Conservation (phyloP, 495 filamentous ascomycete species). For the Neurospora sublineolata region DNA sequence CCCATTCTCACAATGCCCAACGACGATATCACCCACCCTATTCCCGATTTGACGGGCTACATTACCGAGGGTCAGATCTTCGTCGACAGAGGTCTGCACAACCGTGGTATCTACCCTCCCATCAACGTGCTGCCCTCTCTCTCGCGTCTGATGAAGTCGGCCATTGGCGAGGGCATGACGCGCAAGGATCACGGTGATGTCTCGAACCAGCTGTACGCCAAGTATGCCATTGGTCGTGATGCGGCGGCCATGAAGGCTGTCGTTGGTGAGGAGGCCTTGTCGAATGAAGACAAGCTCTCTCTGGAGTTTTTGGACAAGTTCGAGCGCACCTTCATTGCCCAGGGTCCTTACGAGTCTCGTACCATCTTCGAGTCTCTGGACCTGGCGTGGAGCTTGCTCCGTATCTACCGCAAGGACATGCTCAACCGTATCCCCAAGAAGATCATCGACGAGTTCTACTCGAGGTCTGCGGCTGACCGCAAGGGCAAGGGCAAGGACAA, state of each 20-base stretch:
- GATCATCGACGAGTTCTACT: constrained; percentile 85
- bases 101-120: constrained; percentile 94
- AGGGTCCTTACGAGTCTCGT: constrained; percentile 83
- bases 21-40: constrained; percentile 99
- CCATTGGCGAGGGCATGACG: constrained; percentile 92
- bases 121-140: constrained; percentile 98
- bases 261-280: constrained; percentile 93
- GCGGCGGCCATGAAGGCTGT: constrained; percentile 99
- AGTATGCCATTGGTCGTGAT: constrained; percentile 98
- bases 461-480: constrained; percentile 43
- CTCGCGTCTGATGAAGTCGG: constrained; percentile 99
- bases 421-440: constrained; percentile 96
- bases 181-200: constrained; percentile 95
- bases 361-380: constrained; percentile 87
- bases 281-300: constrained; percentile 90
- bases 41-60: constrained; percentile 96
- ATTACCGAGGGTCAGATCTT: constrained; percentile 99
- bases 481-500: constrained; percentile 49
- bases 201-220: constrained; percentile 98
- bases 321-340: constrained; percentile 82
- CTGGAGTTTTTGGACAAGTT: constrained; percentile 98
- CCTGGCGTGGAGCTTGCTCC: constrained; percentile 86
- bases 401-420: constrained; percentile 93
- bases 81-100: constrained; percentile 87
- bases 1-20: constrained; percentile 99